A percentile compares a stretch with the other conserved stretches of the same genome.
phyloP scores from a whole-genome alignment of 371 early-diverging fungal genomes.

The Syncephalastrum sp. region DNA sequence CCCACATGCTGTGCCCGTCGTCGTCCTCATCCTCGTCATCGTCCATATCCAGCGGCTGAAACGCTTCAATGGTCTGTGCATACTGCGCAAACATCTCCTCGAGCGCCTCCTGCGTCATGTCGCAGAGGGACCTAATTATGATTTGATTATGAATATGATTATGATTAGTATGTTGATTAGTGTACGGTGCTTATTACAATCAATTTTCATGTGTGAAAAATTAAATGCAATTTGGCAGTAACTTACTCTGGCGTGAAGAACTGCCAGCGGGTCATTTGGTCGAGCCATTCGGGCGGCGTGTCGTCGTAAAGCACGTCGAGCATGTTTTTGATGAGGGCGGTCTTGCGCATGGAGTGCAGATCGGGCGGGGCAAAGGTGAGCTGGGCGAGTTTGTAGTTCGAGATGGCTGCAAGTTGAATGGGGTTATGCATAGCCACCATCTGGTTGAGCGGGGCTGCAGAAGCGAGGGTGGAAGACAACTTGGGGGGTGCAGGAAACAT shows the following conservation, averaged over 20 bases:
- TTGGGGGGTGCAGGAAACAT: slow-evolving; percentile 15
- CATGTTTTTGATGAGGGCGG: slow-evolving; percentile 49
- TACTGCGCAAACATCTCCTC: slow-evolving; percentile 49
- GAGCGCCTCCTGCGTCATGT: slow-evolving; percentile 47
- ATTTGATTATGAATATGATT: background rate
- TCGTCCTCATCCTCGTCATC: slow-evolving; percentile 28
- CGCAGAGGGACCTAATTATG: slow-evolving; percentile 33
- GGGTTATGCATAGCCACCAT: slow-evolving; percentile 39
- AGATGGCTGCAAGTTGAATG: slow-evolving; percentile 51
- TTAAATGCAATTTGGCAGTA: background rate
- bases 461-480: slow-evolving; percentile 14
- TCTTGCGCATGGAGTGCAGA: slow-evolving; percentile 44
- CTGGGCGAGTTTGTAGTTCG: slow-evolving; percentile 56
- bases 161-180: background rate
- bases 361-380: slow-evolving; percentile 54
- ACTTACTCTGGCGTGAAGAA: slow-evolving; percentile 54
- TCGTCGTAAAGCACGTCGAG: slow-evolving; percentile 38
- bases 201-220: background rate
- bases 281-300: slow-evolving; percentile 50
- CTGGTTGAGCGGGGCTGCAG: slow-evolving; percentile 4
- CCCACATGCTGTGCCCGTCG: slow-evolving; percentile 26
- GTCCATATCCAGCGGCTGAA: slow-evolving; percentile 31
- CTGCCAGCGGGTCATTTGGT: slow-evolving; percentile 55
- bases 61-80: slow-evolving; percentile 45
- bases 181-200: background rate